Evolutionary conservation across 371 early-diverging fungal genomes (phyloP), one percentile per base, ranked within the genome.

Genomic region (Saksenaea vasiformis): DNA sequence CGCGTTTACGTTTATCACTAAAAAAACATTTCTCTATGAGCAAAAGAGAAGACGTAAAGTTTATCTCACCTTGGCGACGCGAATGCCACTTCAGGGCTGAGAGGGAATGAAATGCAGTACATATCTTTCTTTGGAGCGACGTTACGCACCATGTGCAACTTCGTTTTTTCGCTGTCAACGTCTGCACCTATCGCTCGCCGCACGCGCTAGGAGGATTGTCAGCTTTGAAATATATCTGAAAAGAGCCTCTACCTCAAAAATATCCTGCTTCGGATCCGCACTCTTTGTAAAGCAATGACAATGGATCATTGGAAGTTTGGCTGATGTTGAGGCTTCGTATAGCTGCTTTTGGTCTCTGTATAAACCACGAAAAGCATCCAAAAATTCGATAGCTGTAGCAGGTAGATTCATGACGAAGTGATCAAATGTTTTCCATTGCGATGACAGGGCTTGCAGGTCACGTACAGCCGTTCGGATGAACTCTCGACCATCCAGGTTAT

Each of bases 341-440:
- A 47, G 65, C 38, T 22, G 58, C 57, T 71, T 82, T 66, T 64
- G 74, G 27, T 83, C 86, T 43, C 73, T 66, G 70, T 87, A 92
- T 1, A 92, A 62, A 4, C 91, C 91, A 24, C 83, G 85, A 79
- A 92, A 93, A 2, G 90, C 84, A 64, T 92, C 93, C 44, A 99
- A 74, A 72, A 99, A 99, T 60, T 96, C 98, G 43, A 98, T 87
- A 1, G 98, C 96, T 0, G 93, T 93, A 3, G 95, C 98, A 0
- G 99, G 98, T 26, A 99, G 80, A 73, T 99, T 98, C 98, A 99
- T 97, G 1, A 98, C 91, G 66, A 94, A 95, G 71, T 99, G 99
- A 58, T 93, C 87, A 71, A 97, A 98, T 27, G 88, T 85, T 58
- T 83, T 79, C 85, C 91, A 83, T 36, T 72, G 70, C 2, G 66